phyloP scores from a whole-genome alignment of 1,139 yeast species.

The Groenewaldozyma auringiensis region DNA sequence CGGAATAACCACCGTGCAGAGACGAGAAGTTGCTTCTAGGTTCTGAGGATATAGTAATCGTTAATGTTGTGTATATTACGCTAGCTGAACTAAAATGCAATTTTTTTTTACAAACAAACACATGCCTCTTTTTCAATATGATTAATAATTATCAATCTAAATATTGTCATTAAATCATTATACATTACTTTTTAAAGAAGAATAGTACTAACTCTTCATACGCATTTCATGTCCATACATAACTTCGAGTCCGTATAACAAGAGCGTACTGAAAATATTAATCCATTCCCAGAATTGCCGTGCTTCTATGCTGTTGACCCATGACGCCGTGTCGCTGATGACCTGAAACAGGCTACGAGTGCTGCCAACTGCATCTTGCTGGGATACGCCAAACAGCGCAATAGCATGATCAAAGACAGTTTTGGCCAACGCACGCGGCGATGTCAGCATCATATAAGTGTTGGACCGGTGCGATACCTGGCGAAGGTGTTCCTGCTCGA shows the following conservation, averaged over 20 bases:
- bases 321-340: slow-evolving; percentile 29
- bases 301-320: slow-evolving; percentile 47
- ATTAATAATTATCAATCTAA: background rate
- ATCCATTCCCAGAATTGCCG: slow-evolving; percentile 98
- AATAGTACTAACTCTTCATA: too few species aligned
- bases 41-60: slow-evolving; percentile 14
- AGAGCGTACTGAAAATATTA: slow-evolving; percentile 70
- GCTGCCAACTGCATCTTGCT: slow-evolving; percentile 7
- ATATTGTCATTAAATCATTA: background rate
- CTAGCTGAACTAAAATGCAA: too few species aligned
- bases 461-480: slow-evolving; percentile 24
- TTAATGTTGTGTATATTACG: too few species aligned
- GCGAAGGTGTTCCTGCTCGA: slow-evolving; percentile 21
- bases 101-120: too few species aligned
- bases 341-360: slow-evolving; percentile 6
- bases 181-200: background rate
- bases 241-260: slow-evolving; percentile 74
- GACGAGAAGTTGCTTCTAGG: slow-evolving; percentile 42
- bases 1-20: slow-evolving; percentile 22
- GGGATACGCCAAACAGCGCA: slow-evolving; percentile 2
- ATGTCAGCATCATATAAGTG: slow-evolving; percentile 4
- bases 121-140: background rate
- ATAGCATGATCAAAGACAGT: slow-evolving; percentile 15
- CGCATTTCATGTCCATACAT: slow-evolving; percentile 34
- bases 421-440: slow-evolving; percentile 28